Base-by-base conservation (phyloP, 2,329 filamentous ascomycete genomes). In the Microdochium paspali region DNA sequence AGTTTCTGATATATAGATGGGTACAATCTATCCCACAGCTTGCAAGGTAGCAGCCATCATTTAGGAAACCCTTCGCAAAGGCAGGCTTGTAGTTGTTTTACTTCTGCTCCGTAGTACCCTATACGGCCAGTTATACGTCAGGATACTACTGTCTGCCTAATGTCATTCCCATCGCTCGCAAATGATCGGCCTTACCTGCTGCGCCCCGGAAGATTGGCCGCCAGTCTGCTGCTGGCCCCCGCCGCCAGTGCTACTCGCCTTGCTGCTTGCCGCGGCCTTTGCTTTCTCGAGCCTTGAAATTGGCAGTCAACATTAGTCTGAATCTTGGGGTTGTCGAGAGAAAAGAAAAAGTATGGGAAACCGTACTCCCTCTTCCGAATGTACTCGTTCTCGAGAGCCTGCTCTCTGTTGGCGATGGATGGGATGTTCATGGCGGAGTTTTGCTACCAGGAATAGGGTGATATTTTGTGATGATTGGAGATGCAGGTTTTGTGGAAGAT, bases 381-480 rank as follows among this genome's bases (percentile, higher is more conserved):
- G 35, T 43, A 49, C 21, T 49, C 40, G 47, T 49, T 49, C 32
- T 49, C 47, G 15, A 49, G 44, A 24, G 47, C 44, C 44, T 49
- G 40, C 44, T 49, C 47, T 15, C 47, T 32, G 44, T 49, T 44
- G 44, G 47, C 47, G 47, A 49, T 32, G 25, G 47, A 20, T 18
- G 35, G 35, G 35, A 40, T 21, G 35, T 40, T 21, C 35, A 40
- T 40, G 31, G 15, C 6, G 15, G 35, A 20, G 12, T 40, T 21
- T 7, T 21, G 35, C n/a, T n/a, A n/a, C n/a, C n/a, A n/a, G n/a
- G n/a, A n/a, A n/a, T n/a, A n/a, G n/a, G n/a, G n/a, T n/a, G n/a
- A n/a, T n/a, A n/a, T n/a, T n/a, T n/a, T n/a, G n/a, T n/a, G n/a
- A n/a, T n/a, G n/a, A n/a, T n/a, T n/a, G n/a, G n/a, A n/a, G n/a